Evolutionary conservation across 2,329 filamentous ascomycete species (phyloP).

Genomic region (Nemania sp.): DNA sequence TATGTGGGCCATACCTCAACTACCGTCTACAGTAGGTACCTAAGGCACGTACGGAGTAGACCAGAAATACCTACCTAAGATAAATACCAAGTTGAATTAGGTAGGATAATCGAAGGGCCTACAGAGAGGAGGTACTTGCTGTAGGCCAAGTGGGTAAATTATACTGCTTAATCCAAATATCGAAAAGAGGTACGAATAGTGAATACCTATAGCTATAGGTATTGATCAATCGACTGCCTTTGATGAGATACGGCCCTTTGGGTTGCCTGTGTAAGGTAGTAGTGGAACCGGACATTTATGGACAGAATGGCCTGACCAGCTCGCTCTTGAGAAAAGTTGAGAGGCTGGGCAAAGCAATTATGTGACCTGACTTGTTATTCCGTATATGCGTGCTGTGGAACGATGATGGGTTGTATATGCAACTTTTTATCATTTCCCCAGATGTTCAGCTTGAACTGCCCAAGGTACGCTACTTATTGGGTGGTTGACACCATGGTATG

Average conservation of each 20-base stretch:
- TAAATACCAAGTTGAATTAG: not conserved
- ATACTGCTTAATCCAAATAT: too few relatives aligned
- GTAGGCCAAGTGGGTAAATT: not conserved
- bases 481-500: slow-evolving; percentile 3
- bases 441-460: not conserved
- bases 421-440: not conserved
- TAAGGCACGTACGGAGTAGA: too few relatives aligned
- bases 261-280: slow-evolving; percentile 22
- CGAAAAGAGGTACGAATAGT: too few relatives aligned
- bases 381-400: not conserved
- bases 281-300: not conserved
- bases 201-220: too few relatives aligned
- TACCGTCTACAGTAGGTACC: not conserved
- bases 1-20: not conserved
- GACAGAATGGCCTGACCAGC: slow-evolving; percentile 21
- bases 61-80: not conserved
- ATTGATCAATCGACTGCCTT: not conserved
- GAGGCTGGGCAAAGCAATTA: slow-evolving; percentile 18
- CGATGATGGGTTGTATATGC: not conserved
- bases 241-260: slow-evolving; percentile 20
- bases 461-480: slow-evolving; percentile 9
- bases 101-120: too few relatives aligned
- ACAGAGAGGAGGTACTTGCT: not conserved
- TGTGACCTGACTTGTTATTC: not conserved
- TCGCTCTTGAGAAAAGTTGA: slow-evolving; percentile 20